Percentiles rank a stretch among this genome's conserved stretches.
Evolutionary conservation across 208 protist genomes (phyloP).

Genomic region (Porcisia hertigi): DNA sequence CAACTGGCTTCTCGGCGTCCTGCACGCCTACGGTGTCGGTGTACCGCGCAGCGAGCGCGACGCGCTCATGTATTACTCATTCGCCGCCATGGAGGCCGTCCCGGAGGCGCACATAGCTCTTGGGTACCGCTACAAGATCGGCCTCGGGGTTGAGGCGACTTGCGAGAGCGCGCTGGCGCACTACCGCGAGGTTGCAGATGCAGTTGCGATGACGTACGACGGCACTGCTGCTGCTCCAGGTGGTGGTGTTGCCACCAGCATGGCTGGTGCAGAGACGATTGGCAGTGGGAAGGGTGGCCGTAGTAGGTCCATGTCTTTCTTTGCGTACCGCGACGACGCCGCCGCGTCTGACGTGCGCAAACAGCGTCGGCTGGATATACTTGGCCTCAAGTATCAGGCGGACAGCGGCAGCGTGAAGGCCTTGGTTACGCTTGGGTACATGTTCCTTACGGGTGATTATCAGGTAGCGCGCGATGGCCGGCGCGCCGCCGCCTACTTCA

Average conservation of each 20-base stretch:
- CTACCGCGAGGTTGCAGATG: constrained; percentile 70
- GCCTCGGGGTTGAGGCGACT: constrained; percentile 49
- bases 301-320: constrained; percentile 12
- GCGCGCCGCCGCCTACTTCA: constrained; percentile 45
- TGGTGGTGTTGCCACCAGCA: neutral
- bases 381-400: constrained; percentile 57
- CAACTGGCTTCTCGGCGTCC: constrained; percentile 81
- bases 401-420: constrained; percentile 47
- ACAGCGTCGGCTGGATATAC: constrained; percentile 31
- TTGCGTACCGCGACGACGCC: constrained; percentile 32
- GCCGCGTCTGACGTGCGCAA: constrained; percentile 13
- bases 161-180: constrained; percentile 68
- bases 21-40: constrained; percentile 78
- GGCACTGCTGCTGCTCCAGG: constrained; percentile 23
- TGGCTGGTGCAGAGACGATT: constrained; percentile 19
- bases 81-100: constrained; percentile 72
- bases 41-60: constrained; percentile 59
- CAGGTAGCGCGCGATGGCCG: constrained; percentile 53
- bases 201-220: constrained; percentile 71
- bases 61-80: constrained; percentile 79
- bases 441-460: constrained; percentile 50
- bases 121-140: constrained; percentile 67
- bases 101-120: constrained; percentile 82
- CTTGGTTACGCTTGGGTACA: constrained; percentile 60
- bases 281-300: constrained; percentile 13